Conservation (phyloP, 169 alveolate species). For the Cryptosporidium xiaoi region DNA sequence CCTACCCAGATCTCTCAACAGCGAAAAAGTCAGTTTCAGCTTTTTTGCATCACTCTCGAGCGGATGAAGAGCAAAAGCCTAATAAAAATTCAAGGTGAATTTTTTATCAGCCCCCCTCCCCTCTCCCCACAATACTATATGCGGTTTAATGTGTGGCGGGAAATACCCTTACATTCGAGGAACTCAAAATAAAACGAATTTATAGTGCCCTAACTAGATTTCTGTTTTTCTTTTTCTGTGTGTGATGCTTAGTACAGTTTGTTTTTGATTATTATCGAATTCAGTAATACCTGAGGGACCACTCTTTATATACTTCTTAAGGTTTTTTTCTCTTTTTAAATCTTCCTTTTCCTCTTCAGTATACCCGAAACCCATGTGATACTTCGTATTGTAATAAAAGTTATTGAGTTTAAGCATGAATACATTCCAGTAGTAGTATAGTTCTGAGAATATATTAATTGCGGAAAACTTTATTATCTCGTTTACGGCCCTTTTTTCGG, state of each 20-base stretch:
- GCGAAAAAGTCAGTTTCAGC: not conserved
- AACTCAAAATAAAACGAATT: too few species aligned
- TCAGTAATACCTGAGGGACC: not conserved
- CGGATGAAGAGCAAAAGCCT: not conserved
- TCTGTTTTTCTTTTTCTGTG: too few species aligned
- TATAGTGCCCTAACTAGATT: too few species aligned
- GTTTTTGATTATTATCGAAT: too few species aligned
- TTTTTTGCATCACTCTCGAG: conserved; percentile 42
- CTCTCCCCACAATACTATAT: too few species aligned
- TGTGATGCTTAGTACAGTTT: too few species aligned
- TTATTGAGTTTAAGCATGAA: conserved; percentile 6
- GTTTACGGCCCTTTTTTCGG: not conserved
- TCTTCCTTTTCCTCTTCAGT: conserved; percentile 16
- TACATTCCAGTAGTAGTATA: conserved; percentile 37
- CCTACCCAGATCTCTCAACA: too few species aligned
- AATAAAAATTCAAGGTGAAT: not conserved
- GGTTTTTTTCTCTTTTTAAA: not conserved
- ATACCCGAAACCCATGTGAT: not conserved
- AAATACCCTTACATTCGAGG: too few species aligned
- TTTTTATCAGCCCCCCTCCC: too few species aligned
- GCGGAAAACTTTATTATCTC: conserved; percentile 23
- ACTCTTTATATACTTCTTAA: conserved; percentile 16
- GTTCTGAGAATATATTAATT: conserved; percentile 21
- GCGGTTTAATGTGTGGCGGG: too few species aligned
- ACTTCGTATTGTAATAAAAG: conserved; percentile 5